Evolutionary conservation across 2,329 filamentous ascomycete genomes (phyloP), one percentile per base, ranked within the genome.

Genomic region (Intubia oerlemansii): DNA sequence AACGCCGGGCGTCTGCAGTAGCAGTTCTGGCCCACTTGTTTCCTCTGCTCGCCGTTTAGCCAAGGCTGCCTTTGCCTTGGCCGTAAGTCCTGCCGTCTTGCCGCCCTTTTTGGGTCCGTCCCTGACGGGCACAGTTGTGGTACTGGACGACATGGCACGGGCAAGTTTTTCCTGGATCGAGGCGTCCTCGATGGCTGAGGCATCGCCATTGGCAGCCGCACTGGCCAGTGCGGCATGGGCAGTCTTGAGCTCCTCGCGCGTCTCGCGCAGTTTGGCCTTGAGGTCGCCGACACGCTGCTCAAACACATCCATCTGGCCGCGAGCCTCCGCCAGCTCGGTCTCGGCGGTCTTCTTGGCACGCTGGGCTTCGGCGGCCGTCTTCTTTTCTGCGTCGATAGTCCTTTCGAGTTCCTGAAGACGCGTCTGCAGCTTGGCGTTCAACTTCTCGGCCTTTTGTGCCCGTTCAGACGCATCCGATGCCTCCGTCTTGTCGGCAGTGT

Each of bases 191-290:
- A n/a, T n/a, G n/a, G n/a, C n/a, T n/a, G n/a, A n/a, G n/a, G n/a
- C n/a, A n/a, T n/a, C 48, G 27, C 5, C 16, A 15, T 17, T 23
- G 49, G 47, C 14, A 49, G 49, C 10, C 9, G 19, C 24, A 4
- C 17, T 16, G 5, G 27, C 22, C 12, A 62, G 46, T 33, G 61
- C 55, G 3, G 49, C 44, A n/a, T 52, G 52, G 14, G 52, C 49
- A 42, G 73, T 64, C 44, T 79, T 81, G 16, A 88, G 60, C 42
- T 80, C 71, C 18, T 75, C 67, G 35, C 81, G 80, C 0, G 67
- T 62, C 8, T 65, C 57, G 29, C 66, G 67, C 13, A 85, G 51
- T 46, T 82, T 84, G 31, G 61, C 60, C 42, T 70, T 69, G 43
- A 79, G 62, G 13, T 66, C 66, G 29, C 68, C 69, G 11, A 88